Evolutionary conservation across 177 flowering plant genomes (phyloP).

Genomic region (Vitis hybrid): DNA sequence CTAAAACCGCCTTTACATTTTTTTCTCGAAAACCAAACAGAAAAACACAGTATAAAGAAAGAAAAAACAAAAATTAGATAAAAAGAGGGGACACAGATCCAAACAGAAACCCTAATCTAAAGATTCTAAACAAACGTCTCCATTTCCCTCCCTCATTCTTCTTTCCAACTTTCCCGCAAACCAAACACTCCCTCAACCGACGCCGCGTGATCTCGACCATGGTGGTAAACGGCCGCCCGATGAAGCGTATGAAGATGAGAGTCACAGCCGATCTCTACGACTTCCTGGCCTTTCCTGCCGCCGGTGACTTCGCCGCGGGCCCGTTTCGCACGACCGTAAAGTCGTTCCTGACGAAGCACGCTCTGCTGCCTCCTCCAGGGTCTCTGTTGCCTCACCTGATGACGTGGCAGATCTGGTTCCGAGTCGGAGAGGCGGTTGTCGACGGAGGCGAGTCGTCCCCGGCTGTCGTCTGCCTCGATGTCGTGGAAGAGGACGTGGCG

Average conservation of each 20-base stretch:
- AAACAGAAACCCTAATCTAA: too few species aligned
- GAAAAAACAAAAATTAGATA: too few species aligned
- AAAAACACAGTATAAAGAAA: too few species aligned
- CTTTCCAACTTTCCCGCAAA: too few species aligned
- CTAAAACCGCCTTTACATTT: too few species aligned
- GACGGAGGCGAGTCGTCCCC: slow-evolving; percentile 31
- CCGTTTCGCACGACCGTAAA: slow-evolving; percentile 57
- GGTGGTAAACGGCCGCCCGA: slow-evolving; percentile 74
- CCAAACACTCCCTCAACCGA: too few species aligned
- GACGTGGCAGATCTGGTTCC: slow-evolving; percentile 68
- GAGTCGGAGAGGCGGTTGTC: slow-evolving; percentile 38
- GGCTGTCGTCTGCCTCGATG: slow-evolving; percentile 41
- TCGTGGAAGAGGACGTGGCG: slow-evolving; percentile 87
- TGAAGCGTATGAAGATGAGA: slow-evolving; percentile 75
- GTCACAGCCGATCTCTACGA: slow-evolving; percentile 70
- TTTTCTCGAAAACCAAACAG: too few species aligned
- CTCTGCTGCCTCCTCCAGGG: slow-evolving; percentile 43
- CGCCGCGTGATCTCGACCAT: slow-evolving; percentile 28
- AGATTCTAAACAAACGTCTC: too few species aligned
- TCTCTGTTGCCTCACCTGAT: slow-evolving; percentile 54
- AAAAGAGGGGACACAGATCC: too few species aligned
- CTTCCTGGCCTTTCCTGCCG: slow-evolving; percentile 58
- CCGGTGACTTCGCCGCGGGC: slow-evolving; percentile 12
- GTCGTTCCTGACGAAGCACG: slow-evolving; percentile 53
- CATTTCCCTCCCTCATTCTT: too few species aligned